Evolutionary conservation across 1,284 basidiomycete genomes (phyloP).

Genomic region (Xerocomus alliaceus): DNA sequence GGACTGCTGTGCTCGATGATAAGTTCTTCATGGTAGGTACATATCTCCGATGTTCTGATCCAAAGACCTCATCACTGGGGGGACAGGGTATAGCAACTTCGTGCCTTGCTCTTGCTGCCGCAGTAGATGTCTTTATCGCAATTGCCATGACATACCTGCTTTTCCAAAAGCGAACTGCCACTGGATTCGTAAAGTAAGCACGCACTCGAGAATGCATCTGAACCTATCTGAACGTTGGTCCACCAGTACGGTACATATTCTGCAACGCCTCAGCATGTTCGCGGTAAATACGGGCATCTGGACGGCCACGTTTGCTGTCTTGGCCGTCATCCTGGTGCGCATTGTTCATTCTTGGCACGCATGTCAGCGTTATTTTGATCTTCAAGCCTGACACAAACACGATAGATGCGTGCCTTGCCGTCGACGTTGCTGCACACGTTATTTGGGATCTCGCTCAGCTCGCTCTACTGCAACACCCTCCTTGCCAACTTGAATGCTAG

Average conservation of each 20-base stretch:
- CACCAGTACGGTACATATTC: conserved; percentile 1
- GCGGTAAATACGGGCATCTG: conserved; percentile 23
- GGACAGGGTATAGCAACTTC: not conserved
- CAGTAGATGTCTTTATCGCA: conserved; percentile 14
- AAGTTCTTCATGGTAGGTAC: not conserved
- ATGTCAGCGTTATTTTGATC: not conserved
- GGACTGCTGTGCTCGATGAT: not conserved
- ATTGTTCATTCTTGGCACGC: not conserved
- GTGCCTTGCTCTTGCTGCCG: not conserved
- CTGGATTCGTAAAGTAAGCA: conserved; percentile 6
- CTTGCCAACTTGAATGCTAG: conserved; percentile 26
- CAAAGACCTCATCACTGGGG: not conserved
- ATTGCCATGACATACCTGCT: conserved; percentile 15
- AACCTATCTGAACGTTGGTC: not conserved
- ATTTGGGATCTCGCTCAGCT: conserved; percentile 3
- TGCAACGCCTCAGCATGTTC: conserved; percentile 21
- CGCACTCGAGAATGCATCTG: not conserved
- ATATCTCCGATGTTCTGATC: not conserved
- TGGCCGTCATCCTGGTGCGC: conserved; percentile 18
- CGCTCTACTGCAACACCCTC: conserved; percentile 24
- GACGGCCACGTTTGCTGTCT: conserved; percentile 16
- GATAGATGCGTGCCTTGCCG: not conserved
- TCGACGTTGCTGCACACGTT: not conserved
- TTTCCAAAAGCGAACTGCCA: not conserved
- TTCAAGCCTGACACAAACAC: not conserved